These are phyloP conservation scores for Chaetomium sp. DNA, from an alignment of 2,329 filamentous ascomycete species.

Conservation along the genomic window DNA sequence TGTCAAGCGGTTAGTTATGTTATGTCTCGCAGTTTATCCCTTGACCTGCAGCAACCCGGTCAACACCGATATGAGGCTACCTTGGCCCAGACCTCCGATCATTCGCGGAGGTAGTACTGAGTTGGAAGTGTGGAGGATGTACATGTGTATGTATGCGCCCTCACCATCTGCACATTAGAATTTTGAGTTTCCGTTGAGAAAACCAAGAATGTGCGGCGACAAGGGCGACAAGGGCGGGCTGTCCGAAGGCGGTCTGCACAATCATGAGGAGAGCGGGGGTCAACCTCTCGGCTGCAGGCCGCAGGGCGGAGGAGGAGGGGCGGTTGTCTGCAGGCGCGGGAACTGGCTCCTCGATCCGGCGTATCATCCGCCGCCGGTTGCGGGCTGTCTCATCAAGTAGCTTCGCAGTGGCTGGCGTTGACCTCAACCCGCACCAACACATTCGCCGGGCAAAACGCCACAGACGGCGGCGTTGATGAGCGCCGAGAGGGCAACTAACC, in stretches of 20 bases:
- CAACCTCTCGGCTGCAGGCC: slow-evolving; percentile 27
- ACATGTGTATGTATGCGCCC: background rate
- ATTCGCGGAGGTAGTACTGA: background rate
- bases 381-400: background rate
- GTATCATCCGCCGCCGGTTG: slow-evolving; percentile 16
- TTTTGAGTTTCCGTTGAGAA: background rate
- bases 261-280: slow-evolving; percentile 15
- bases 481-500: background rate
- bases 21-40: background rate
- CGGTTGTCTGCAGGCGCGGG: slow-evolving; percentile 27
- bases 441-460: background rate
- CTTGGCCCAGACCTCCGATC: background rate
- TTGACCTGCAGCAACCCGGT: background rate
- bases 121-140: background rate
- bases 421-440: slow-evolving; percentile 1
- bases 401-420: background rate
- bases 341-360: slow-evolving; percentile 23
- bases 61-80: background rate
- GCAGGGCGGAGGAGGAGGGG: slow-evolving; percentile 14
- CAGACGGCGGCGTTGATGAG: background rate
- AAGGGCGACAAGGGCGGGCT: slow-evolving; percentile 16
- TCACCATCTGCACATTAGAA: background rate
- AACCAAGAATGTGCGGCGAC: slow-evolving; percentile 9
- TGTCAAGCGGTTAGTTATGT: background rate
- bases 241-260: slow-evolving; percentile 23